Evolutionary conservation across 140 eudicot species (phyloP), one percentile per base, ranked within the genome.

Genomic region (Erigeron philadelphicus): DNA sequence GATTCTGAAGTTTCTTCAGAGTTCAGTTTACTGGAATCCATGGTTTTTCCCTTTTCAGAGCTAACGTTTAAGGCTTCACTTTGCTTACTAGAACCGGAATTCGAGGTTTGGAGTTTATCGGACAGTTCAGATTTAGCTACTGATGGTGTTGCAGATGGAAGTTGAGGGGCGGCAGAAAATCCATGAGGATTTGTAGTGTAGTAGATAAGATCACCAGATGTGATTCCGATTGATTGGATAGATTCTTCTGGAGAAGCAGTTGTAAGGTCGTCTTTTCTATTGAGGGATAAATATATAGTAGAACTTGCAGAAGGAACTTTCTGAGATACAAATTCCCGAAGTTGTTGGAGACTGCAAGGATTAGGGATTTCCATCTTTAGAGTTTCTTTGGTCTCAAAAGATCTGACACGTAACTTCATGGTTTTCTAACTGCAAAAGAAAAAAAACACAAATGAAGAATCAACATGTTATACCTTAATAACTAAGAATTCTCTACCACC

Each of bases 331-430:
- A 78, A 65, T 75, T 76, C 74, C 61, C 64, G 76, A 56, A 93
- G 88, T 43, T 89, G 61, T 0, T 67, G 81, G 49, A 93, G 85
- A 55, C 75, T 67, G 65, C 85, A 86, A 15, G 87, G 68, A 75
- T 71, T 64, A 21, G 94, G 87, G 18, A 73, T 11, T 17, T 64
- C 41, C 31, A 25, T 42, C 78, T 74, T 88, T 0, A 66, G 71
- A 54, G 98, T 84, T 86, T 82, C 79, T 70, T 81, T 82, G 23
- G 96, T 78, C 74, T 91, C 88, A 17, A 67, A 9, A 9, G 92
- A 84, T 82, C 98, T 75, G 40, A 92, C 66, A 68, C 95, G 78
- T 52, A 86, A 68, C 49, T 83, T 87, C 95, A 90, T 87, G 66
- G 69, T 72, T 17, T 31, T 31, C 38, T 52, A 52, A 52, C 57